These are phyloP conservation scores for Blastocystis sp. DNA, from an alignment of 352 stramenopile genomes.

Conservation along the genomic window DNA sequence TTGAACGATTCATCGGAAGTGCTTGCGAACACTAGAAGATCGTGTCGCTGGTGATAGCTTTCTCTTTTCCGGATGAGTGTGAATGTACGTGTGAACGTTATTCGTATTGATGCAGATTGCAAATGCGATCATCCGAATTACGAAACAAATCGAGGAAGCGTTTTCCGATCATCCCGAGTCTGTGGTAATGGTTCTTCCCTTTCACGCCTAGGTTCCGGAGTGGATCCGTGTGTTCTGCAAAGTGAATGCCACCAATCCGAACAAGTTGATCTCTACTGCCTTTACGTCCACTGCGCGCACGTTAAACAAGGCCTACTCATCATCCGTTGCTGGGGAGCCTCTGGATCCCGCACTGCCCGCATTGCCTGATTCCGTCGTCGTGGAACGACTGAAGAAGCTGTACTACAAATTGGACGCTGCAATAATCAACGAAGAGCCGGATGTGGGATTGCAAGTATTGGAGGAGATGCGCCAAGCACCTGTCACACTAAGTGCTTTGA, in stretches of 20 bases:
- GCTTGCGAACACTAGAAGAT: no score
- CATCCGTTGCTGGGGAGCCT: not conserved
- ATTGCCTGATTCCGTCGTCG: not conserved
- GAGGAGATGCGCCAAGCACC: not conserved
- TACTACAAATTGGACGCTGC: not conserved
- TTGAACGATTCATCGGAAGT: not conserved
- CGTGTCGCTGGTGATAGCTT: not conserved
- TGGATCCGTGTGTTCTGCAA: slow-evolving; percentile 32
- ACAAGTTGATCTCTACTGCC: not conserved
- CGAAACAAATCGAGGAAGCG: slow-evolving; percentile 9
- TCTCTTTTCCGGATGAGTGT: not conserved
- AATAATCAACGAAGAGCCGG: slow-evolving; percentile 36
- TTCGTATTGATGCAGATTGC: not conserved
- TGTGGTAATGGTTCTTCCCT: not conserved
- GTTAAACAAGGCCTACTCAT: not conserved
- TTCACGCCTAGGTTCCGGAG: not conserved
- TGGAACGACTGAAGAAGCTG: not conserved
- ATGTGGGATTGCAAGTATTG: not conserved
- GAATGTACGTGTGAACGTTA: not conserved
- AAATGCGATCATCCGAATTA: not conserved
- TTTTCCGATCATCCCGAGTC: not conserved
- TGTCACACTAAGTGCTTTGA: not conserved
- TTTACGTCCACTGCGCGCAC: not conserved
- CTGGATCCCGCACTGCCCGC: not conserved
- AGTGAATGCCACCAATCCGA: not conserved